phyloP scores from a whole-genome alignment of 352 stramenopile species.

The Peronospora farinosa region DNA sequence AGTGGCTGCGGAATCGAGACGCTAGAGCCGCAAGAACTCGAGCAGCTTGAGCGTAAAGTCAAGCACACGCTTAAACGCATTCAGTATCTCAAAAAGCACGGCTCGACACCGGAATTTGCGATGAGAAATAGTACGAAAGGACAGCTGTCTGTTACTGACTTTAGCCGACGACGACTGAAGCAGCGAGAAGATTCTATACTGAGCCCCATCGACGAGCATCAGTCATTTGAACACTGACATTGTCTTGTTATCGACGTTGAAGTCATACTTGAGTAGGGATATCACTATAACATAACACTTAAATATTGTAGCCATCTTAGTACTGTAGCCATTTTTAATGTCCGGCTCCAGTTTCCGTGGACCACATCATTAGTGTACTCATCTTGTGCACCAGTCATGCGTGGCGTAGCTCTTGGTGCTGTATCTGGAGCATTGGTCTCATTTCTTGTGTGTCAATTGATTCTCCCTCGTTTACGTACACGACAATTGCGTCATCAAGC shows the following conservation, averaged over 20 bases:
- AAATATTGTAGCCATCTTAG: background rate
- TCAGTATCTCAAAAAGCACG: conserved; percentile 34
- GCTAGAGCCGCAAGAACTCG: conserved; percentile 39
- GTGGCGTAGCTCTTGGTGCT: conserved; percentile 42
- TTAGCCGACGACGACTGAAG: conserved; percentile 13
- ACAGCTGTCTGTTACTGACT: conserved; percentile 2
- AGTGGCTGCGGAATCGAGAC: conserved; percentile 69
- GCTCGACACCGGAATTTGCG: conserved; percentile 11
- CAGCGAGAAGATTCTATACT: conserved; percentile 15
- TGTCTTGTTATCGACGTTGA: conserved; percentile 6
- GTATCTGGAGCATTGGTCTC: conserved; percentile 38
- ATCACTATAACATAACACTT: background rate
- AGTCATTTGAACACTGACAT: conserved; percentile 13
- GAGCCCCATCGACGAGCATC: conserved; percentile 24
- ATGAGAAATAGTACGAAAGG: conserved; percentile 1
- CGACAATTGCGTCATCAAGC: conserved; percentile 21
- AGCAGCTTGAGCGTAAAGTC: conserved; percentile 50
- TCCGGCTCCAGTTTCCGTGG: too few relatives aligned
- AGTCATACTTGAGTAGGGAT: background rate
- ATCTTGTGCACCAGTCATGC: conserved; percentile 1
- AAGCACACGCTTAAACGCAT: conserved; percentile 49
- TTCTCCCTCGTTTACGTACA: conserved; percentile 27
- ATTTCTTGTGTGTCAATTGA: conserved; percentile 28
- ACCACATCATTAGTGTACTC: background rate
- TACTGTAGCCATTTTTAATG: too few relatives aligned